Percentiles rank a stretch among this genome's conserved stretches.
Evolutionary conservation across 202 grass and related monocot species (phyloP).

Genomic region (Schoenoplectus tabernaemontani): DNA sequence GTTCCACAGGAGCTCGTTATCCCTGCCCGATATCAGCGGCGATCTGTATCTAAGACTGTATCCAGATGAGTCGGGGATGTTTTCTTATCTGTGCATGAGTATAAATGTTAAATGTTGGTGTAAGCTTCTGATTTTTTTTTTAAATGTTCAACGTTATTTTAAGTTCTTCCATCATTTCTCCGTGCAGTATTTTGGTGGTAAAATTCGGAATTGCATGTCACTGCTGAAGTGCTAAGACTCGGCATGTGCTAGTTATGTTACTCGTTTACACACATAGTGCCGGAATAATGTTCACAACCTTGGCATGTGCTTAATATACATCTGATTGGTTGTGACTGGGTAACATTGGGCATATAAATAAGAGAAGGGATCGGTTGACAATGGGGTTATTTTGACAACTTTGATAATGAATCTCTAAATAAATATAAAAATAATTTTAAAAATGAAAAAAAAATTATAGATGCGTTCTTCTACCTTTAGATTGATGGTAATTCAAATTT

Average conservation of each 20-base stretch:
- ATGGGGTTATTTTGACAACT: too few species aligned
- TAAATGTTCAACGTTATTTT: conserved; percentile 1
- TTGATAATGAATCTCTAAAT: too few species aligned
- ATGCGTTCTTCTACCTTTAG: too few species aligned
- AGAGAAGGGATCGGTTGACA: too few species aligned
- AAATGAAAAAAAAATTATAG: too few species aligned
- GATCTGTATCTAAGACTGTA: conserved; percentile 41
- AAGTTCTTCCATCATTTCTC: not conserved
- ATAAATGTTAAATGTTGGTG: conserved; percentile 16
- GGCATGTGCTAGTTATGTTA: conserved; percentile 34
- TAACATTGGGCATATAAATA: not conserved
- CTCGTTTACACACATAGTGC: not conserved
- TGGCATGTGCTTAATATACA: not conserved
- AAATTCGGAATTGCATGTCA: conserved; percentile 24
- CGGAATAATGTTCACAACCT: not conserved
- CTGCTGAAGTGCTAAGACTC: conserved; percentile 37
- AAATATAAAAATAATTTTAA: too few species aligned
- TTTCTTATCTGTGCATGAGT: conserved; percentile 14
- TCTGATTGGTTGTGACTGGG: not conserved
- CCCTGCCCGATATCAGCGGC: conserved; percentile 10
- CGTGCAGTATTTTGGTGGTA: conserved; percentile 26
- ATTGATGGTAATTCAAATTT: too few species aligned
- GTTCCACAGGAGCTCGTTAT: conserved; percentile 29
- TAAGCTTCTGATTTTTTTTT: conserved; percentile 39
- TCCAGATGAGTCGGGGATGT: conserved; percentile 27